These are phyloP conservation scores for Diplodia scrobiculata DNA, from an alignment of 2,329 filamentous ascomycete genomes.

Conservation along the genomic window DNA sequence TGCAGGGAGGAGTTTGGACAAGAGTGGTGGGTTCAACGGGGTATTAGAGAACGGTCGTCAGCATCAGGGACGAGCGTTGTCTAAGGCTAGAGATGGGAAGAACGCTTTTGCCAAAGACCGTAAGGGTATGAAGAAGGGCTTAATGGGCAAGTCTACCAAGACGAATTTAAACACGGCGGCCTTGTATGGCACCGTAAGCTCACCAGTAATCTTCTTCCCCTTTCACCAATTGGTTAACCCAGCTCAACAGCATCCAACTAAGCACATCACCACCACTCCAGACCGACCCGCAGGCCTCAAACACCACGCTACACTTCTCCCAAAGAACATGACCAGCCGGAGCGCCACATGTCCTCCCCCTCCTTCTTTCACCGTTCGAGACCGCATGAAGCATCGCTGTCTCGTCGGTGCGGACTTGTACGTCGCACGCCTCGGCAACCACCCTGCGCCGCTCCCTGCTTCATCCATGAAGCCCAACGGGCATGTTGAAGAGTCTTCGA, in stretches of 20 bases:
- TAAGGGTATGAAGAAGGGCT: not conserved
- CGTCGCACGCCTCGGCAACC: slow-evolving; percentile 49
- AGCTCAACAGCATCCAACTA: not conserved
- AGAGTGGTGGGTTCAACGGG: not conserved
- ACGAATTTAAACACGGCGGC: not conserved
- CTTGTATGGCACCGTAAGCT: not conserved
- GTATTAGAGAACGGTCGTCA: not conserved
- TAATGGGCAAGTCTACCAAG: not conserved
- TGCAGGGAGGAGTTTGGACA: not conserved
- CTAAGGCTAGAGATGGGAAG: not conserved
- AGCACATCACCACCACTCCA: slow-evolving; percentile 29
- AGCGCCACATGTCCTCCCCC: slow-evolving; percentile 19
- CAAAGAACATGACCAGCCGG: not conserved
- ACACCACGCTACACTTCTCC: not conserved
- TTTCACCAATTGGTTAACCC: not conserved
- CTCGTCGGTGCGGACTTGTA: slow-evolving; percentile 57
- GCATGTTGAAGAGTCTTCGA: not conserved
- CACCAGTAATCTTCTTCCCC: not conserved
- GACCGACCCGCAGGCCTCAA: not conserved
- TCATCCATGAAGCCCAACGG: not conserved
- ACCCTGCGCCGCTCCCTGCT: no score
- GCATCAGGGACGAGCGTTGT: not conserved
- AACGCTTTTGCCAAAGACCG: not conserved
- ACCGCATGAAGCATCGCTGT: slow-evolving; percentile 51
- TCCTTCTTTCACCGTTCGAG: slow-evolving; percentile 33